phyloP scores from a whole-genome alignment of 176 grass and related monocot species.

The Ensete glaucum region DNA sequence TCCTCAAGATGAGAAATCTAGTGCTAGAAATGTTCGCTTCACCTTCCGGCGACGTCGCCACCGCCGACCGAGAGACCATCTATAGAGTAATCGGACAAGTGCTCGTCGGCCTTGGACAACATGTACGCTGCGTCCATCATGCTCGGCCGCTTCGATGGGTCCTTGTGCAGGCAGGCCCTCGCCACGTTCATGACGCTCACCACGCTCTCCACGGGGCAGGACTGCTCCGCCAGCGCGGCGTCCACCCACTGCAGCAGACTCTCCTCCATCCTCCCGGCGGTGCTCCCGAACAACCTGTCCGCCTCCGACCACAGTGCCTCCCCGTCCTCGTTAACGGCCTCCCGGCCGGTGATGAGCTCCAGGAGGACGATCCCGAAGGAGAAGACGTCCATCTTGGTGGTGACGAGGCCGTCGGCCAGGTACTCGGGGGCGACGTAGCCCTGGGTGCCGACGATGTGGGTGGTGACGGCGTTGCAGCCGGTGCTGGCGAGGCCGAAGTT shows the following conservation, averaged over 20 bases:
- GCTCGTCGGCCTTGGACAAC: conserved; percentile 75
- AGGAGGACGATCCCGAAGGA: conserved; percentile 84
- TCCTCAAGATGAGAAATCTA: too few species aligned
- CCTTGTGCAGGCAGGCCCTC: conserved; percentile 55
- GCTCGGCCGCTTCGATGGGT: conserved; percentile 78
- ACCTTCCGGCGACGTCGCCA: conserved; percentile 40
- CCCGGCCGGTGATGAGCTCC: conserved; percentile 66
- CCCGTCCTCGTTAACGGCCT: conserved; percentile 40
- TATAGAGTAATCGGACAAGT: conserved; percentile 59
- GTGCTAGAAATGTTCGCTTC: conserved; percentile 2
- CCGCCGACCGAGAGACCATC: conserved; percentile 42
- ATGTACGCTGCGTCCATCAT: conserved; percentile 92
- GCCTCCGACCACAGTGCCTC: conserved; percentile 68
- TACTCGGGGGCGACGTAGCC: conserved; percentile 95
- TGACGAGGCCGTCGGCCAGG: conserved; percentile 76
- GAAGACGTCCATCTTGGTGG: conserved; percentile 96
- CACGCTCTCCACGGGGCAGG: conserved; percentile 58
- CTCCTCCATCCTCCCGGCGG: conserved; percentile 29
- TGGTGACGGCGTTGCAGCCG: conserved; percentile 87
- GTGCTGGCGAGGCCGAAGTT: conserved; percentile 98
- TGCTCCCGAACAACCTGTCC: conserved; percentile 35
- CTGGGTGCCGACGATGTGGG: conserved; percentile 91
- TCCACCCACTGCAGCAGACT: conserved; percentile 64
- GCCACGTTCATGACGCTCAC: conserved; percentile 53
- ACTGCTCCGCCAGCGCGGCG: conserved; percentile 52